Evolutionary conservation across 148 eudicot species (phyloP).

Genomic region (Rhododendron williamsianum): DNA sequence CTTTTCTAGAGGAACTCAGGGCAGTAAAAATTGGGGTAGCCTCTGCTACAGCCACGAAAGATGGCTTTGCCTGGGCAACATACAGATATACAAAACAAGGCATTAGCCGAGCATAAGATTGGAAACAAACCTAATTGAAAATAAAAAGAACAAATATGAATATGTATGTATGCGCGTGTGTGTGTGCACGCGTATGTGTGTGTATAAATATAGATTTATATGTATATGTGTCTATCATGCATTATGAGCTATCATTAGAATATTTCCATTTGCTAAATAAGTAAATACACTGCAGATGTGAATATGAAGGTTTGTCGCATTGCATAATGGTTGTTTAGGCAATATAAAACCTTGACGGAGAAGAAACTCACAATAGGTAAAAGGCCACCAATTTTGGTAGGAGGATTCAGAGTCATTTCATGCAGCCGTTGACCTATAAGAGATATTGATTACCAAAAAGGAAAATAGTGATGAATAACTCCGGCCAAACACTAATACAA

Average conservation of each 20-base stretch:
- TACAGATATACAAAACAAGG: constrained; percentile 20
- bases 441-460: not conserved
- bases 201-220: too few species aligned
- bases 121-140: not conserved
- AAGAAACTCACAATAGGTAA: constrained; percentile 59
- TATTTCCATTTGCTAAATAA: not conserved
- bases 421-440: constrained; percentile 83
- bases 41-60: constrained; percentile 84
- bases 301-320: not conserved
- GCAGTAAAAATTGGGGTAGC: constrained; percentile 61
- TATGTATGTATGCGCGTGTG: not conserved
- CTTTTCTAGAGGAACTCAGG: constrained; percentile 34
- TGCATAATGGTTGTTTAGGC: not conserved
- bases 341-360: constrained; percentile 4
- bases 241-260: not conserved
- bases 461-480: not conserved
- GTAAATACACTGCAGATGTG: not conserved
- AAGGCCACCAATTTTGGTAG: constrained; percentile 41
- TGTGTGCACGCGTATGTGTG: too few species aligned
- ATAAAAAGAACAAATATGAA: not conserved
- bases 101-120: not conserved
- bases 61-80: constrained; percentile 59
- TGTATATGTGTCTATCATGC: not conserved
- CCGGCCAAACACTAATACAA: not conserved
- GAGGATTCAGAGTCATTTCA: constrained; percentile 80